phyloP scores from a whole-genome alignment of 352 stramenopile species.

The Phytophthora europaea region DNA sequence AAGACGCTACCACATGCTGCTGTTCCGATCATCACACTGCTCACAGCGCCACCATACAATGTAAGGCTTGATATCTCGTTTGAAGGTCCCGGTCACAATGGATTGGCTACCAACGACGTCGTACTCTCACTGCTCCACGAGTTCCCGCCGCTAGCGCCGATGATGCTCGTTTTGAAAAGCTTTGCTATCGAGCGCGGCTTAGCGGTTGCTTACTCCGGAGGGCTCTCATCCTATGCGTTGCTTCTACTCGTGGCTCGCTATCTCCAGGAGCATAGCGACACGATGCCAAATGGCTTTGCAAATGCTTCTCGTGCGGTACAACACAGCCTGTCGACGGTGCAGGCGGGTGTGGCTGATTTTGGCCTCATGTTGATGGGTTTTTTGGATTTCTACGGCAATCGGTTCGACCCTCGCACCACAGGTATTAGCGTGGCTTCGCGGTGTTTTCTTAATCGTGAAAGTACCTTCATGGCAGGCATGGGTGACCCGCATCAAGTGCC shows the following conservation, averaged over 20 bases:
- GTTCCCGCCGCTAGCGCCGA: conserved; percentile 94
- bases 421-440: conserved; percentile 90
- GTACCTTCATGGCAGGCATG: conserved; percentile 47
- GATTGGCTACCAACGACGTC: conserved; percentile 95
- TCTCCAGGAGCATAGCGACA: conserved; percentile 88
- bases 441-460: conserved; percentile 87
- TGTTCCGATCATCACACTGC: conserved; percentile 98
- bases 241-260: conserved; percentile 97
- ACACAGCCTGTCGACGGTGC: conserved; percentile 69
- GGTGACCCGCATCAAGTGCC: conserved; percentile 51
- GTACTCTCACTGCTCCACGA: conserved; percentile 94
- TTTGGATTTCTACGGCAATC: conserved; percentile 98
- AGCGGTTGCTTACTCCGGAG: conserved; percentile 96
- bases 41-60: conserved; percentile 81
- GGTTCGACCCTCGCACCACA: conserved; percentile 91
- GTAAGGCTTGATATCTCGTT: conserved; percentile 97
- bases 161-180: conserved; percentile 98
- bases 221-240: conserved; percentile 96
- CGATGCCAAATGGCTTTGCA: conserved; percentile 68
- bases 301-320: conserved; percentile 69
- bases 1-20: conserved; percentile 97
- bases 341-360: conserved; percentile 85
- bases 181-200: conserved; percentile 94
- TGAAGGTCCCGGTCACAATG: conserved; percentile 96
- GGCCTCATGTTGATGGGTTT: conserved; percentile 97